phyloP scores from a whole-genome alignment of 208 protist genomes.

The Phytomonas francai region DNA sequence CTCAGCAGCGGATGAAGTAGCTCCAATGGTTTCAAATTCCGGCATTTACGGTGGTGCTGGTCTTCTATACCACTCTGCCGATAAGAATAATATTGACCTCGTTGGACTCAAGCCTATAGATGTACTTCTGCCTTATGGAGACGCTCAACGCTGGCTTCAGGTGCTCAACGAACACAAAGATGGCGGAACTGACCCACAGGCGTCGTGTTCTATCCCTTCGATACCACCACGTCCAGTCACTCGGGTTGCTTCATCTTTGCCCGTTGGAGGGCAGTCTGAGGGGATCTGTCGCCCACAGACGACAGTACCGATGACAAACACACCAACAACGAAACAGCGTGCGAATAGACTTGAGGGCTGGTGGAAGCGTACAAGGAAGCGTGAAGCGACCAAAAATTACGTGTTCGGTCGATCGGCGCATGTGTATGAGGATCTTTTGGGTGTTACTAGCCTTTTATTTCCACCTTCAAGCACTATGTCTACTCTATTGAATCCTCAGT shows the following conservation, averaged over 20 bases:
- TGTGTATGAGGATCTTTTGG: background rate
- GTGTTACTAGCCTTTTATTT: background rate
- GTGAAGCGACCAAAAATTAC: background rate
- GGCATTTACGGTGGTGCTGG: background rate
- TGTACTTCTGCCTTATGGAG: background rate
- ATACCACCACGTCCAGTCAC: background rate
- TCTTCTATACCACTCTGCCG: background rate
- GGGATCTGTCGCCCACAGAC: background rate
- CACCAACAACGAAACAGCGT: background rate
- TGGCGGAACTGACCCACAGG: background rate
- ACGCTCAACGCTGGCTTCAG: background rate
- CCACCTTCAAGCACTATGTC: background rate
- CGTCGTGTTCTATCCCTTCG: background rate
- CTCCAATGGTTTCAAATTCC: background rate
- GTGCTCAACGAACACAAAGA: background rate
- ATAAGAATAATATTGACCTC: background rate
- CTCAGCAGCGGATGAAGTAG: background rate
- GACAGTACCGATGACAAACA: background rate
- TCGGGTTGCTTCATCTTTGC: background rate
- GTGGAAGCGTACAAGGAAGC: conserved; percentile 1
- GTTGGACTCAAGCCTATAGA: background rate
- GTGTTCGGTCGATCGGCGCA: background rate
- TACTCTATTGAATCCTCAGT: background rate
- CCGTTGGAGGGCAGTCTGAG: background rate
- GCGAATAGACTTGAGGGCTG: background rate